phyloP scores from a whole-genome alignment of 306 rosid genomes.

The Lotus japonicus region DNA sequence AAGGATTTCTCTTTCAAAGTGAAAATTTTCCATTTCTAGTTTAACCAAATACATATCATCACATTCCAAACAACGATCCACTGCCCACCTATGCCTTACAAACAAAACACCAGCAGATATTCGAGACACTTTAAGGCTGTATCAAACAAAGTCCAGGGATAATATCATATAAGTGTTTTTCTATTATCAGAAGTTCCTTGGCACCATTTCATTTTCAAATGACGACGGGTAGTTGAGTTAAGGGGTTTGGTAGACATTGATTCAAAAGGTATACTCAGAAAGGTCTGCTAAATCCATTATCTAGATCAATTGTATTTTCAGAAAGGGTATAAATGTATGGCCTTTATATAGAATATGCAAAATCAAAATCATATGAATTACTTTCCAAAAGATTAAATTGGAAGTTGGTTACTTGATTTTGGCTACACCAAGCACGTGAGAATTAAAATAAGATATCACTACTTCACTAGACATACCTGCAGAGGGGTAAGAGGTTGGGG shows the following conservation, averaged over 20 bases:
- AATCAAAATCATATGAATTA: neutral
- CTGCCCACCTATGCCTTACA: neutral
- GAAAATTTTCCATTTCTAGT: neutral
- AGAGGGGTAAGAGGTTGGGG: constrained; percentile 53
- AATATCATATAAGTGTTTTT: neutral
- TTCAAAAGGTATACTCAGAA: neutral
- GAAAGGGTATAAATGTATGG: too few species aligned
- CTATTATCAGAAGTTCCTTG: neutral
- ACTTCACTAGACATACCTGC: constrained; percentile 49
- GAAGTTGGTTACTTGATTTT: constrained; percentile 7
- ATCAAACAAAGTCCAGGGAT: constrained; percentile 7
- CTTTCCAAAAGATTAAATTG: constrained; percentile 3
- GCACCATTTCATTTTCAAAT: constrained; percentile 8
- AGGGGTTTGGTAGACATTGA: constrained; percentile 10
- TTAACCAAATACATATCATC: constrained; percentile 11
- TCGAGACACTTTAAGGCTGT: constrained; percentile 3
- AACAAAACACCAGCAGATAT: neutral
- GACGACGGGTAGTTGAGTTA: neutral
- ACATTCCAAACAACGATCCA: constrained; percentile 2
- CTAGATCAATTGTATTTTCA: too few species aligned
- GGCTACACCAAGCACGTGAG: neutral
- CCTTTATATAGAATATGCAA: neutral
- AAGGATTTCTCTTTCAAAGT: neutral
- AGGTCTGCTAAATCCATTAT: too few species aligned
- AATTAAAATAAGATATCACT: constrained; percentile 10